These are phyloP conservation scores for Trypanosoma boissoni DNA, from an alignment of 208 protist species.

Conservation along the genomic window DNA sequence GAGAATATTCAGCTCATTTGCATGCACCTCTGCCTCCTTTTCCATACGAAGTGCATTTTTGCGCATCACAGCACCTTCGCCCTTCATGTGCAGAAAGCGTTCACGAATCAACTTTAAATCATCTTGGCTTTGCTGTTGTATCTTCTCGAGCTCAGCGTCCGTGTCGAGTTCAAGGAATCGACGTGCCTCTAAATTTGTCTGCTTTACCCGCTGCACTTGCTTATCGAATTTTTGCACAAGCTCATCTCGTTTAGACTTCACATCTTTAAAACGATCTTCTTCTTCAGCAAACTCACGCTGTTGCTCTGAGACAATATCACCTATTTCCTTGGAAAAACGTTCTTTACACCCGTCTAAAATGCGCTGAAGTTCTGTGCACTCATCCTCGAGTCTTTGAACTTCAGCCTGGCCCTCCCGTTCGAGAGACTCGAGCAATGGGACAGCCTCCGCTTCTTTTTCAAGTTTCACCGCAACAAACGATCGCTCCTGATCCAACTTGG, in stretches of 20 bases:
- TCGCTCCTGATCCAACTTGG: constrained; percentile 90
- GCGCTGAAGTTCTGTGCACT: constrained; percentile 57
- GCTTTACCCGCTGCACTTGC: constrained; percentile 61
- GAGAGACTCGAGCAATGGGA: constrained; percentile 55
- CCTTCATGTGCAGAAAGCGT: constrained; percentile 91
- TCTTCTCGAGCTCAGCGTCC: constrained; percentile 89
- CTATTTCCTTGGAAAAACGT: constrained; percentile 32
- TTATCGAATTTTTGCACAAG: constrained; percentile 53
- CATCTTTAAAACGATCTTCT: constrained; percentile 80
- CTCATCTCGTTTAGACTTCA: constrained; percentile 59
- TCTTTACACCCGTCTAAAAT: constrained; percentile 63
- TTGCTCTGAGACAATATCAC: constrained; percentile 33
- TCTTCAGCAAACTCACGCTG: constrained; percentile 43
- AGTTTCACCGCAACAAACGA: constrained; percentile 87
- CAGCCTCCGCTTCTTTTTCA: constrained; percentile 75
- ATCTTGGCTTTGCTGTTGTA: constrained; percentile 70
- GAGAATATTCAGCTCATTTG: constrained; percentile 65
- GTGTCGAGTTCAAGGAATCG: constrained; percentile 94
- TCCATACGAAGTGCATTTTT: constrained; percentile 91
- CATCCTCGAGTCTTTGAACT: constrained; percentile 82
- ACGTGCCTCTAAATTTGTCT: constrained; percentile 84
- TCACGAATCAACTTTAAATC: constrained; percentile 79
- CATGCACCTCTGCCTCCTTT: constrained; percentile 90
- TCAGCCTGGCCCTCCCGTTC: constrained; percentile 86
- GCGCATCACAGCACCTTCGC: constrained; percentile 92